Evolutionary conservation across 306 rosid species (phyloP), one percentile per base, ranked within the genome.

Genomic region (Dryas octopetala): DNA sequence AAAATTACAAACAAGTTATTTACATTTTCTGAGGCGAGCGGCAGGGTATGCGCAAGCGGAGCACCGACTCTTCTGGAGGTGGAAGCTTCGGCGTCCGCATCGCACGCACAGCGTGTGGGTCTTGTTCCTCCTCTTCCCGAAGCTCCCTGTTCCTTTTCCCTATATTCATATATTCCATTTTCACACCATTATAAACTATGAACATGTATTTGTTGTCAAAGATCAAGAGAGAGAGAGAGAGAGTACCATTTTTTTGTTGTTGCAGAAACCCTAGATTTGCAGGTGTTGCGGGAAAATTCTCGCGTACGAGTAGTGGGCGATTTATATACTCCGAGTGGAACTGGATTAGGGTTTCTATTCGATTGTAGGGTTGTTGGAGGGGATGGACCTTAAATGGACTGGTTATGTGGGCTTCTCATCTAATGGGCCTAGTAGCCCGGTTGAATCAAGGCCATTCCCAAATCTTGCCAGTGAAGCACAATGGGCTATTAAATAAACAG

Each of bases 61-160:
- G 71, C 79, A 75, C 28, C 71, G 79, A 15, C 52, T 50, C 62
- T 62, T 63, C 71, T 75, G 71, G 53, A 75, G 79, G 14, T 75
- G 79, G 62, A 75, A 75, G 72, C 70, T 75, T 5, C 77, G 57
- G 77, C 77, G 77, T 6, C 77, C 77, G 43, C 77, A 73, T n/a
- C 77, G 68, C 32, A 75, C 70, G 19, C 79, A 75, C 6, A 75
- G 70, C 4, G 79, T 75, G 71, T 63, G 79, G 46, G 79, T 51
- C 72, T 75, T 75, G 71, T 75, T 75, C 72, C 79, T 68, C 52
- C 79, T 58, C 71, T 75, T 75, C 16, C 71, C 79, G 11, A 75
- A 75, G 8, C 75, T 71, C 2, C 49, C 61, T 8, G 66, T 65
- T 71, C 77, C 77, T 63, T 75, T 75, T 58, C 71, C 78, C 78